Conservation (phyloP, 805 yeast species). For the Suhomyces prunicola region DNA sequence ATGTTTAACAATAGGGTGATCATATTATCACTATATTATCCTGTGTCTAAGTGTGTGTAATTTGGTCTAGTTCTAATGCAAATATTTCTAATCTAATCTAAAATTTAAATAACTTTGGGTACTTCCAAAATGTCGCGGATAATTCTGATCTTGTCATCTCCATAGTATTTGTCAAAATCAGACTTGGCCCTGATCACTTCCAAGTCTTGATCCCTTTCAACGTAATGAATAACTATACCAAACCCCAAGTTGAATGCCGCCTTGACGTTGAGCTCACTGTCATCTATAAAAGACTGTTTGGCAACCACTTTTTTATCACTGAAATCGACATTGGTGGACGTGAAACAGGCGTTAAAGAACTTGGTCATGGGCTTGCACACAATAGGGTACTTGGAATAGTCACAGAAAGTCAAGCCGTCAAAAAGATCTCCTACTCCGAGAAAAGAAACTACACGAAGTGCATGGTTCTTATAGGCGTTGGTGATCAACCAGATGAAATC, state of each 20-base stretch:
- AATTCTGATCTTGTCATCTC: conserved; percentile 42
- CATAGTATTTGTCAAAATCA: conserved; percentile 35
- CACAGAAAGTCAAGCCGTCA: conserved; percentile 93
- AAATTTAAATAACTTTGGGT: background rate
- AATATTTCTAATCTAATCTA: background rate
- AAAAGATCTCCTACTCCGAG: conserved; percentile 89
- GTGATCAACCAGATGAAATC: conserved; percentile 88
- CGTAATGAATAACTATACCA: conserved; percentile 65
- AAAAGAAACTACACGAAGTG: conserved; percentile 69
- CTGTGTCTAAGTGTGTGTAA: background rate
- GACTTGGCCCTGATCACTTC: conserved; percentile 25
- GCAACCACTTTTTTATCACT: conserved; percentile 31
- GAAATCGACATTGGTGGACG: conserved; percentile 54
- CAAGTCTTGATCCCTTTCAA: conserved; percentile 64
- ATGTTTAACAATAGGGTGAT: background rate
- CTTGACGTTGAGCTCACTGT: conserved; percentile 71
- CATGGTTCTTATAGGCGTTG: conserved; percentile 92
- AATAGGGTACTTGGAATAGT: conserved; percentile 67
- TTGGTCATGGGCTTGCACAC: conserved; percentile 85
- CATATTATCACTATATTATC: background rate
- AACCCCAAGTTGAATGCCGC: conserved; percentile 75
- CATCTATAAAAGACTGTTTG: conserved; percentile 77
- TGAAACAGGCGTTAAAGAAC: conserved; percentile 64
- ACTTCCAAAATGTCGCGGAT: conserved; percentile 58
- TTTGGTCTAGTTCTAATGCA: background rate